phyloP scores from a whole-genome alignment of 2,329 filamentous ascomycete genomes.

The Colletotrichum graminicola region DNA sequence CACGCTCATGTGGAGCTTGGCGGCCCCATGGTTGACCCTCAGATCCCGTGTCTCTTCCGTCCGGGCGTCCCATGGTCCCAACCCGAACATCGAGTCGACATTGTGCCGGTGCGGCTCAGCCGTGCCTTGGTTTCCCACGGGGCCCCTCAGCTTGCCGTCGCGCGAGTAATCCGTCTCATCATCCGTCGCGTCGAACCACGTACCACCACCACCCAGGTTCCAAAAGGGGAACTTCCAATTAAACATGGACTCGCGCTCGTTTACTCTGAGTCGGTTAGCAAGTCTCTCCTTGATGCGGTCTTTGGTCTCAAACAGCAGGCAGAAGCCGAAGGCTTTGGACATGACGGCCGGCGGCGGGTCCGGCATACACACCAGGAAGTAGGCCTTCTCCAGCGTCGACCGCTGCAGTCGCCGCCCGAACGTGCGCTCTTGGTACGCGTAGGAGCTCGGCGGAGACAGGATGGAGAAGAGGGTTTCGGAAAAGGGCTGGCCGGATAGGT shows the following conservation, averaged over 20 bases:
- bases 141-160: slow-evolving; percentile 23
- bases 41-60: slow-evolving; percentile 57
- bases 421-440: slow-evolving; percentile 72
- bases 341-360: slow-evolving; percentile 62
- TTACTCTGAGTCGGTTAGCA: slow-evolving; percentile 49
- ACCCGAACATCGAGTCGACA: slow-evolving; percentile 48
- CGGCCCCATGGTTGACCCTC: slow-evolving; percentile 51
- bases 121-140: slow-evolving; percentile 55
- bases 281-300: slow-evolving; percentile 61
- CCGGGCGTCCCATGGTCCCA: slow-evolving; percentile 62
- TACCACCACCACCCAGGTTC: slow-evolving; percentile 76
- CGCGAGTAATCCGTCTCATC: slow-evolving; percentile 7
- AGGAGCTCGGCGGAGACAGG: slow-evolving; percentile 63
- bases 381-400: slow-evolving; percentile 71
- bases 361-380: slow-evolving; percentile 65
- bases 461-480: slow-evolving; percentile 49
- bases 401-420: slow-evolving; percentile 81
- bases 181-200: slow-evolving; percentile 62
- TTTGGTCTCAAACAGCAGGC: slow-evolving; percentile 69
- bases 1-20: slow-evolving; percentile 64
- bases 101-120: slow-evolving; percentile 48
- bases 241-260: slow-evolving; percentile 61
- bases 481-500: slow-evolving; percentile 11
- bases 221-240: slow-evolving; percentile 72
- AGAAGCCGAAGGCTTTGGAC: slow-evolving; percentile 76